Evolutionary conservation across 768 basidiomycete genomes (phyloP).

Genomic region (Tricholoma sp.): DNA sequence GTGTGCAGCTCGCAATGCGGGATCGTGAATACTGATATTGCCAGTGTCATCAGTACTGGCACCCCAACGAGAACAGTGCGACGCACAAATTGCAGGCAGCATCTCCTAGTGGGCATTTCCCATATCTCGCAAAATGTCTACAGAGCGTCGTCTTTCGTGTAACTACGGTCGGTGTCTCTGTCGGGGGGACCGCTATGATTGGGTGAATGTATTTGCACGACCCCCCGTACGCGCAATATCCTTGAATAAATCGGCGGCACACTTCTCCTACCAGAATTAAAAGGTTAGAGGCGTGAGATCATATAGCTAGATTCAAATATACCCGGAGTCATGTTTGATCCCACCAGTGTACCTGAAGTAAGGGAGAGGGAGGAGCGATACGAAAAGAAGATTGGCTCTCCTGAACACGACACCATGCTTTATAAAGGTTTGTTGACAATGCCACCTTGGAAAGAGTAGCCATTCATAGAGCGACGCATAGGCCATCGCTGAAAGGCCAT

Average conservation of each 20-base stretch:
- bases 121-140: neutral
- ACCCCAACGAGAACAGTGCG: neutral
- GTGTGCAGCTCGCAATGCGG: neutral
- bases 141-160: neutral
- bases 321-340: too few relatives aligned
- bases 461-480: too few relatives aligned
- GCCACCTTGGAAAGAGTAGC: too few relatives aligned
- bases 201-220: neutral
- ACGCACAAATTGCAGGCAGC: neutral
- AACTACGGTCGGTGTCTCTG: neutral
- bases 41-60: neutral
- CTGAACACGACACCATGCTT: too few relatives aligned
- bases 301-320: too few relatives aligned
- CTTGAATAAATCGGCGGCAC: neutral
- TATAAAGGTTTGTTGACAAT: too few relatives aligned
- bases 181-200: neutral
- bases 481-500: too few relatives aligned
- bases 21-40: neutral
- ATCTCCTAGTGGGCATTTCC: neutral
- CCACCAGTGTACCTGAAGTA: too few relatives aligned
- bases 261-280: constrained; percentile 37
- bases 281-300: neutral
- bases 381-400: too few relatives aligned
- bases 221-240: neutral
- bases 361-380: too few relatives aligned